These are phyloP conservation scores for Arctostaphylos glauca DNA, from an alignment of 148 eudicot genomes.

Conservation along the genomic window DNA sequence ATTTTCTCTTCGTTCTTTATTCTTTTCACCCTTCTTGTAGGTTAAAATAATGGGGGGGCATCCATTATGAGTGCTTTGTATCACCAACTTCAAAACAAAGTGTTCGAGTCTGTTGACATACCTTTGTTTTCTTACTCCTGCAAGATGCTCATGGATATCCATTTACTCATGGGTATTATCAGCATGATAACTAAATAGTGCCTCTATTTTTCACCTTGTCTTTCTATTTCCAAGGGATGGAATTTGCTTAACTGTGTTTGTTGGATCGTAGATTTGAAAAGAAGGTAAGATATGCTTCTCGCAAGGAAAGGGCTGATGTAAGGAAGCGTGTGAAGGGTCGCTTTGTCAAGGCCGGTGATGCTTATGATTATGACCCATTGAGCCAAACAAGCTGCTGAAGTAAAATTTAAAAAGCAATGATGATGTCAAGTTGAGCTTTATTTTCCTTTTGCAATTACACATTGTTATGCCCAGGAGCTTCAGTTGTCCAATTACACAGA, in stretches of 20 bases:
- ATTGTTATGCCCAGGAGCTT: not conserved
- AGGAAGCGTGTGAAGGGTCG: constrained; percentile 90
- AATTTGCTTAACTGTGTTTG: constrained; percentile 10
- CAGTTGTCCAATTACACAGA: not conserved
- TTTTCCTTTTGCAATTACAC: constrained; percentile 5
- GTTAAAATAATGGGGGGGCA: not conserved
- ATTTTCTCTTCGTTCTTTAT: not conserved
- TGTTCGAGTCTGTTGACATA: not conserved
- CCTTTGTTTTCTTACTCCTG: constrained; percentile 25
- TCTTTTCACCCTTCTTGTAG: not conserved
- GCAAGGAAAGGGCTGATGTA: constrained; percentile 91
- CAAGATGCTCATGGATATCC: constrained; percentile 23
- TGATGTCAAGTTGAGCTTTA: constrained; percentile 7
- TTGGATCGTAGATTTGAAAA: constrained; percentile 59
- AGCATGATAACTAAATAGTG: constrained; percentile 17
- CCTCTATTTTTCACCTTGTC: constrained; percentile 14
- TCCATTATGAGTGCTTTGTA: constrained; percentile 2
- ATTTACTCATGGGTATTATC: not conserved
- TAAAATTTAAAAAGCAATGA: constrained; percentile 23
- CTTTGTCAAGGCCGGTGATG: constrained; percentile 86
- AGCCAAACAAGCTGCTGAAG: constrained; percentile 58
- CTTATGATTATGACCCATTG: constrained; percentile 82
- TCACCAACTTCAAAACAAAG: not conserved
- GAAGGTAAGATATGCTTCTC: constrained; percentile 79
- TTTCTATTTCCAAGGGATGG: constrained; percentile 1